Base-by-base conservation (phyloP, 305 asterid species). In the Fraxinus xanthoxyloides region DNA sequence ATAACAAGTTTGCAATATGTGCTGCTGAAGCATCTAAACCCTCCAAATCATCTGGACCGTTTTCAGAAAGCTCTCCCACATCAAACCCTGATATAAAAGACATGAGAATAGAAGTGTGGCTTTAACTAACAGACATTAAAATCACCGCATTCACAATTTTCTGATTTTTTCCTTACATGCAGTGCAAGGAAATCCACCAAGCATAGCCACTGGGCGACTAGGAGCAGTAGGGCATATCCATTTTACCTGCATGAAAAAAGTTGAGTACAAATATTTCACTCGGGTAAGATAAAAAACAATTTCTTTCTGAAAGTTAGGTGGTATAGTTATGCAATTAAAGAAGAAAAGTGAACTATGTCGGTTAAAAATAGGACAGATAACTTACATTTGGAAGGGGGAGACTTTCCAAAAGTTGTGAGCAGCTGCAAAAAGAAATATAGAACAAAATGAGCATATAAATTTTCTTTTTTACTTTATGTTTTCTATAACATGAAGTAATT, bases 151-250 rank as follows among this genome's bases (percentile, higher is more conserved):
- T 81, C 31, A 72, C 10, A 26, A 31, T 36, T 86, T 36, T 73
- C 8, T 24, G 48, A 43, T 46, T 46, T 61, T 77, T 34, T 75
- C 15, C 97, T 93, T 87, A 96, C 99, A 96, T 78, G 99, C 98
- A 88, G 94, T 85, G 85, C 98, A 96, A 78, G 97, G 95, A 89
- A 91, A 91, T 91, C 99, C 99, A 78, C 98, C 99, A 7, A 96
- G 95, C 76, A 91, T 75, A 79, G 97, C 92, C 82, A 96, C 98
- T 7, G 98, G 98, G 26, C 97, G 97, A 82, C 96, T 93, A 19
- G 99, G 98, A 83, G 99, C 98, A 79, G 99, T 96, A 28, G 99
- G 99, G 87, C 99, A 96, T 84, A 96, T 96, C 99, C 99, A 96
- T 89, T 96, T 96, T 81, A 96, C 91, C 99, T 96, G 93, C 92